Percentiles rank a stretch among this genome's conserved stretches.
phyloP scores from a whole-genome alignment of 352 stramenopile species.

The Phytophthora quininea region DNA sequence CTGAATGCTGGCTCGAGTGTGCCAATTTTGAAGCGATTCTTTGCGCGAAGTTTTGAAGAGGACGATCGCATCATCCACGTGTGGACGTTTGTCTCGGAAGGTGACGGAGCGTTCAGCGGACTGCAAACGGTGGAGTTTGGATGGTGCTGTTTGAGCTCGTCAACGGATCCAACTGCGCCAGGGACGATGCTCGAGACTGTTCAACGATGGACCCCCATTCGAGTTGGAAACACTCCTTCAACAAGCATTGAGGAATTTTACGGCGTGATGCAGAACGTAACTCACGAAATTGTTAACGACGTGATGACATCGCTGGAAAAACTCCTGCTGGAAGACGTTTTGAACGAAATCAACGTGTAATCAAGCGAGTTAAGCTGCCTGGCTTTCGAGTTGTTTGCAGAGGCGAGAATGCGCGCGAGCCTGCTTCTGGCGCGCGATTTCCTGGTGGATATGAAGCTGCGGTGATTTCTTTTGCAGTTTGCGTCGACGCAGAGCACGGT shows the following conservation, averaged over 20 bases:
- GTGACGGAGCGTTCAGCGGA: neutral
- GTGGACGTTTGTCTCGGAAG: neutral
- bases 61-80: neutral
- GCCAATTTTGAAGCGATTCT: neutral
- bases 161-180: neutral
- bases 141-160: neutral
- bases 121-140: neutral
- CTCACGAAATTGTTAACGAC: neutral
- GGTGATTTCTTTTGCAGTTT: slow-evolving; percentile 61
- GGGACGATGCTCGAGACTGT: neutral
- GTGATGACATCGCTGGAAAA: neutral
- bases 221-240: neutral
- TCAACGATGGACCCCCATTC: neutral
- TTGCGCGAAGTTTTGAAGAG: neutral
- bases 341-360: too few species aligned
- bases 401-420: slow-evolving; percentile 32
- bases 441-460: slow-evolving; percentile 66
- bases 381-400: slow-evolving; percentile 17
- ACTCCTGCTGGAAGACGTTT: neutral
- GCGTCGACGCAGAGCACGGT: slow-evolving; percentile 53
- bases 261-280: neutral
- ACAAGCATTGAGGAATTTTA: neutral
- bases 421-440: slow-evolving; percentile 57
- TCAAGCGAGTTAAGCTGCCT: slow-evolving; percentile 9
- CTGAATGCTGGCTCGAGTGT: neutral